phyloP scores from a whole-genome alignment of 306 rosid genomes.

The Casuarina equisetifolia region DNA sequence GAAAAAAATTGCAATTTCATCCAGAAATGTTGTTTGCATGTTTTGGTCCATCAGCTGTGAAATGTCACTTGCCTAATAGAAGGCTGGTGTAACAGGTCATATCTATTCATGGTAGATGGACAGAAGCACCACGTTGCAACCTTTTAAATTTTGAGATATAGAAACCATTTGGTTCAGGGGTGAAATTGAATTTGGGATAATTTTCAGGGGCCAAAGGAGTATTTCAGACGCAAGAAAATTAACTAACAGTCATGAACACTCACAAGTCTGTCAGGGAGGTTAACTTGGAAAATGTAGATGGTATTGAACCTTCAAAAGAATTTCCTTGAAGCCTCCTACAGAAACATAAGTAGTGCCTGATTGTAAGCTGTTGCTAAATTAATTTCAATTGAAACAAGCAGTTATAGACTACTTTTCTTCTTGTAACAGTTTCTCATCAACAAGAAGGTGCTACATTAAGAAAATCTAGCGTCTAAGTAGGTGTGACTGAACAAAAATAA shows the following conservation, averaged over 20 bases:
- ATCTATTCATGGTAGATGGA: neutral
- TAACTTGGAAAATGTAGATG: slow-evolving; percentile 63
- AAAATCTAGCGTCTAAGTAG: neutral
- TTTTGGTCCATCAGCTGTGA: neutral
- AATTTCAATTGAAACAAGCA: neutral
- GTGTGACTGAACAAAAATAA: neutral
- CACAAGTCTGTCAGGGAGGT: slow-evolving; percentile 67
- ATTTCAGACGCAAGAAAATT: neutral
- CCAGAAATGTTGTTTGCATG: neutral
- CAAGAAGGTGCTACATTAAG: neutral
- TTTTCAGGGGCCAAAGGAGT: neutral
- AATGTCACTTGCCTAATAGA: neutral
- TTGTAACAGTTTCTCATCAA: neutral
- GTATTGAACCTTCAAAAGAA: slow-evolving; percentile 71
- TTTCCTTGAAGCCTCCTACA: slow-evolving; percentile 85
- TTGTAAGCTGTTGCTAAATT: neutral
- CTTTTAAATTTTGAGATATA: neutral
- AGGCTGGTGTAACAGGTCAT: neutral
- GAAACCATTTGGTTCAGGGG: neutral
- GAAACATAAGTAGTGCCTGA: slow-evolving; percentile 19
- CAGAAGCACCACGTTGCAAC: neutral
- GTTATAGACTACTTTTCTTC: neutral
- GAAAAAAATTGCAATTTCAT: neutral
- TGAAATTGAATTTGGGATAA: neutral
- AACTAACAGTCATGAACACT: slow-evolving; percentile 33